These are phyloP conservation scores for Penicillium argentinense DNA, from an alignment of 495 filamentous ascomycete species.

Conservation along the genomic window DNA sequence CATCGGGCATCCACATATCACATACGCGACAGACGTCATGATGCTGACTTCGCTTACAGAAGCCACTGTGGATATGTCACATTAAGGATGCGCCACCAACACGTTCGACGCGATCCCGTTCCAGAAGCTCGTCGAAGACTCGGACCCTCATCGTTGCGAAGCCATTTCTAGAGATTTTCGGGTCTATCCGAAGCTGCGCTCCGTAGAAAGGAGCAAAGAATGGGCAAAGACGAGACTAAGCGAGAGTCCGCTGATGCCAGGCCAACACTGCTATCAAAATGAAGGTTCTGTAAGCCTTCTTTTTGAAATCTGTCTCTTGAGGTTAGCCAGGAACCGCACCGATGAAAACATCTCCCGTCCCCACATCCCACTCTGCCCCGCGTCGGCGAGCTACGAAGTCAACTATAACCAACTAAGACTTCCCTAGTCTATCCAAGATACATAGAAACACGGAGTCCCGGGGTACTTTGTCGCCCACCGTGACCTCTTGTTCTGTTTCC, in stretches of 20 bases:
- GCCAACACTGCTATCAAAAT: constrained; percentile 4
- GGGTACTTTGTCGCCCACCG: background rate
- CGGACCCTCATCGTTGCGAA: too few relatives aligned
- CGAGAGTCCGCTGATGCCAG: constrained; percentile 1
- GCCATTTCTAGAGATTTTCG: too few relatives aligned
- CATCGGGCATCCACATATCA: too few relatives aligned
- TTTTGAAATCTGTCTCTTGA: background rate
- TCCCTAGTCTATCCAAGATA: background rate
- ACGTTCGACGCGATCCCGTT: too few relatives aligned
- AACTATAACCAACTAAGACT: background rate
- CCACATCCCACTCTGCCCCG: constrained; percentile 17
- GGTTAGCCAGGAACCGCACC: constrained; percentile 6
- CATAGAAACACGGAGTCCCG: background rate
- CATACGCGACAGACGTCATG: too few relatives aligned
- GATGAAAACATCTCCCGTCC: background rate
- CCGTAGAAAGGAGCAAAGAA: background rate
- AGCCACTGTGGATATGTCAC: too few relatives aligned
- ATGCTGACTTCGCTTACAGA: too few relatives aligned
- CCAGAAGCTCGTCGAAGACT: too few relatives aligned
- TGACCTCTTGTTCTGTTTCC: background rate
- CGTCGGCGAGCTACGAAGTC: background rate
- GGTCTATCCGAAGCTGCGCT: background rate
- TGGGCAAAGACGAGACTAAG: background rate
- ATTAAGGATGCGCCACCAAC: too few relatives aligned
- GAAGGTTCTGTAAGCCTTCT: background rate